phyloP scores from a whole-genome alignment of 1,284 basidiomycete species.

The Ustilago lituana region DNA sequence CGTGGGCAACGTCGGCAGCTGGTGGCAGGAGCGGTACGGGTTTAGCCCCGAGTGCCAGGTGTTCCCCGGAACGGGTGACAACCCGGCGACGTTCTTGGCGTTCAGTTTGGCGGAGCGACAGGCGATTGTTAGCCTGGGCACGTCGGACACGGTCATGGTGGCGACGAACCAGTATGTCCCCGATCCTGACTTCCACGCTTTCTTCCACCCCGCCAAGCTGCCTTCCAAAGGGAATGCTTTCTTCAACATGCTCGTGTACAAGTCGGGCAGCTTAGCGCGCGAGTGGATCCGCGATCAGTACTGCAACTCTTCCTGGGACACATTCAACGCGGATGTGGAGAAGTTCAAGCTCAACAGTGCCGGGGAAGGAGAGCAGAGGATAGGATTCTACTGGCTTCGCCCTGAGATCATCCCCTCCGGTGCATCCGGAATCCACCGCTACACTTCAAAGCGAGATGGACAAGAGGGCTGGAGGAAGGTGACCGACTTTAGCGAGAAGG shows the following conservation, averaged over 20 bases:
- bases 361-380: constrained; percentile 22
- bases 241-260: constrained; percentile 71
- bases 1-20: constrained; percentile 75
- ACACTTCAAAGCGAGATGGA: constrained; percentile 68
- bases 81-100: constrained; percentile 85
- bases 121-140: constrained; percentile 87
- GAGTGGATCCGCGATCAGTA: constrained; percentile 81
- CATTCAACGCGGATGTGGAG: constrained; percentile 77
- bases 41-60: constrained; percentile 81
- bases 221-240: constrained; percentile 45
- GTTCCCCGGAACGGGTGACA: constrained; percentile 89
- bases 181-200: constrained; percentile 70
- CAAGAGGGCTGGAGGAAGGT: too few species aligned
- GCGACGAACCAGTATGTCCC: constrained; percentile 70
- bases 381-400: constrained; percentile 80
- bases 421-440: constrained; percentile 77
- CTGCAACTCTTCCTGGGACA: constrained; percentile 75
- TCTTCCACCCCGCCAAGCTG: constrained; percentile 69
- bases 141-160: constrained; percentile 86
- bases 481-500: constrained; percentile 67
- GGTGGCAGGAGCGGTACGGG: constrained; percentile 81
- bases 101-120: constrained; percentile 77
- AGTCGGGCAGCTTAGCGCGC: constrained; percentile 70
- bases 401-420: constrained; percentile 82
- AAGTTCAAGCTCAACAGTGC: constrained; percentile 8